Conservation (phyloP, 2,329 filamentous ascomycete species). For the Phoma herbarum region DNA sequence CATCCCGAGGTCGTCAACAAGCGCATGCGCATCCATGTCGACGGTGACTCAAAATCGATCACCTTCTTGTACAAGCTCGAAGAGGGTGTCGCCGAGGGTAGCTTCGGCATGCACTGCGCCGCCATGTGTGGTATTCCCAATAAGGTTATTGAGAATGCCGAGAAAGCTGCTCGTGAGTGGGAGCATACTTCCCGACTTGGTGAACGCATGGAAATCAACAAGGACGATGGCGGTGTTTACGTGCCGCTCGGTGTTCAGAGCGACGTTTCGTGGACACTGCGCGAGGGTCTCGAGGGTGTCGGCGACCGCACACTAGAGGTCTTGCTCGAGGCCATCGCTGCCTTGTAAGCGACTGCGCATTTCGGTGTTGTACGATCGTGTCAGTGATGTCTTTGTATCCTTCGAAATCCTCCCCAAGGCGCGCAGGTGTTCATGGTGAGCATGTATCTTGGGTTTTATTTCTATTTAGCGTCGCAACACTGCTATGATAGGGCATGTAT, state of each 20-base stretch:
- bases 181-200: constrained; percentile 92
- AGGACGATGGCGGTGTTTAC: constrained; percentile 74
- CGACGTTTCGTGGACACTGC: constrained; percentile 81
- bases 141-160: constrained; percentile 84
- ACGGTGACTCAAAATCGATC: constrained; percentile 83
- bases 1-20: constrained; percentile 88
- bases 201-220: constrained; percentile 82
- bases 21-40: constrained; percentile 94
- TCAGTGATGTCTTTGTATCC: background rate
- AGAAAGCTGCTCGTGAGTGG: constrained; percentile 89
- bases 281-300: constrained; percentile 59
- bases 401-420: background rate
- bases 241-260: constrained; percentile 87
- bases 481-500: background rate
- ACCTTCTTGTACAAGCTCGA: constrained; percentile 97
- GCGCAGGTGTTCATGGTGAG: background rate
- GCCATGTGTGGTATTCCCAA: constrained; percentile 94
- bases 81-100: constrained; percentile 91
- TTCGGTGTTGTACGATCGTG: background rate
- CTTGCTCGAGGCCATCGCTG: constrained; percentile 64
- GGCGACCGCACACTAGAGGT: constrained; percentile 64
- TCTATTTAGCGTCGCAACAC: background rate
- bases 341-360: constrained; percentile 50
- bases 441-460: constrained; percentile 3
- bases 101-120: constrained; percentile 98